These are phyloP conservation scores for Ceratobasidium sp. DNA, from an alignment of 1,284 basidiomycete genomes.

Conservation along the genomic window DNA sequence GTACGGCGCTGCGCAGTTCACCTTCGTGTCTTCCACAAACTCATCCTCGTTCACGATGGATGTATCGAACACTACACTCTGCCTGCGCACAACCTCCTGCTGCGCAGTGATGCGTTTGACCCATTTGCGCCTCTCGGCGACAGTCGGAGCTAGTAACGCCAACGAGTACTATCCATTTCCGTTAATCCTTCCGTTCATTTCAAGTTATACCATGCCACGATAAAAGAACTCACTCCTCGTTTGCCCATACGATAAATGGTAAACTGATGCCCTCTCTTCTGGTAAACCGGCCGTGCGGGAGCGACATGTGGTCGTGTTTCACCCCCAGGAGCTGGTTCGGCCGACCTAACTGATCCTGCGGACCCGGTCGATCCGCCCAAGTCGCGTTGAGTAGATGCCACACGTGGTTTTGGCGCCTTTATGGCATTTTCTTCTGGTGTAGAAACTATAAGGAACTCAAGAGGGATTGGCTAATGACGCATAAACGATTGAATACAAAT, in stretches of 20 bases:
- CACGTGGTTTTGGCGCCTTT: neutral
- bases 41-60: constrained; percentile 89
- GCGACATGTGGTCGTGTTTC: constrained; percentile 25
- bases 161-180: constrained; percentile 74
- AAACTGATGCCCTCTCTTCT: constrained; percentile 91
- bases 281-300: constrained; percentile 22
- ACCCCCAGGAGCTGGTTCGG: too few species aligned
- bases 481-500: neutral
- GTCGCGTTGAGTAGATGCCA: constrained; percentile 51
- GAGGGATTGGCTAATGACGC: constrained; percentile 85
- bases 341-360: too few species aligned
- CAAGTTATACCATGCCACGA: neutral
- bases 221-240: constrained; percentile 66
- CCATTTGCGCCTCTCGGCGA: constrained; percentile 93
- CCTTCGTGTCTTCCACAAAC: constrained; percentile 85
- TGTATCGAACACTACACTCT: constrained; percentile 91
- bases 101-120: constrained; percentile 92
- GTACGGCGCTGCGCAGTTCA: constrained; percentile 96
- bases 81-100: constrained; percentile 87
- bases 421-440: constrained; percentile 76
- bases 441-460: constrained; percentile 91
- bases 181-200: neutral
- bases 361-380: constrained; percentile 30
- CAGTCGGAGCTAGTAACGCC: constrained; percentile 92
- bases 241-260: constrained; percentile 95